Base-by-base conservation (phyloP, 2,329 filamentous ascomycete species). In the Venturia carpophila region DNA sequence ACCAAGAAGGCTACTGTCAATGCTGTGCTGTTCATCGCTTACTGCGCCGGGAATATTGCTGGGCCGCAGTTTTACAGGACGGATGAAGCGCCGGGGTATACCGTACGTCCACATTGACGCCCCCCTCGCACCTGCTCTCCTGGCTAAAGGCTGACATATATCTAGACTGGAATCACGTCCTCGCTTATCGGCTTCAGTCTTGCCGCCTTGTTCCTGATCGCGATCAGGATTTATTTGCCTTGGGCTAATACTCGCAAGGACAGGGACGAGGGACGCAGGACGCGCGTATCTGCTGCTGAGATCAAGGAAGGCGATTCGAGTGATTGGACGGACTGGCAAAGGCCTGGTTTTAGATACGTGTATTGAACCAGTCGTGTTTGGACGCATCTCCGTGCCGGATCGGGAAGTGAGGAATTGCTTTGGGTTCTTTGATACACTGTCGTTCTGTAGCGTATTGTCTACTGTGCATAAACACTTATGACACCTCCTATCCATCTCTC, bases 311-410 rank as follows among this genome's bases (percentile, higher is more conserved):
- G 70, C 21, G 78, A 82, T 68, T 79, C 85, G 76, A 79, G 74
- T 45, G 77, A 79, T 30, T 72, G 83, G 75, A 86, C 83, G 7
- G 84, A 86, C 67, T 78, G 73, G 69, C 79, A 86, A 73, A 86
- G 87, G 69, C 79, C 78, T 69, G 78, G 76, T 24, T 86, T 86
- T 71, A 77, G 82, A 61, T 86, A 86, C 69, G 75, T 49, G 30
- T 34, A 34, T 34, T 34, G 30, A 34, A 34, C 3, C 30, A n/a
- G 30, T 34, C 30, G 30, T 34, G 3, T 34, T 34, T 34, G n/a
- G n/a, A n/a, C n/a, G n/a, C n/a, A n/a, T n/a, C n/a, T n/a, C n/a
- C n/a, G n/a, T n/a, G n/a, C n/a, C n/a, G n/a, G n/a, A n/a, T n/a
- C n/a, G n/a, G n/a, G n/a, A n/a, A n/a, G n/a, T n/a, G n/a, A n/a